These are phyloP conservation scores for Arabis alpina DNA, from an alignment of 345 rosid species.

Conservation along the genomic window DNA sequence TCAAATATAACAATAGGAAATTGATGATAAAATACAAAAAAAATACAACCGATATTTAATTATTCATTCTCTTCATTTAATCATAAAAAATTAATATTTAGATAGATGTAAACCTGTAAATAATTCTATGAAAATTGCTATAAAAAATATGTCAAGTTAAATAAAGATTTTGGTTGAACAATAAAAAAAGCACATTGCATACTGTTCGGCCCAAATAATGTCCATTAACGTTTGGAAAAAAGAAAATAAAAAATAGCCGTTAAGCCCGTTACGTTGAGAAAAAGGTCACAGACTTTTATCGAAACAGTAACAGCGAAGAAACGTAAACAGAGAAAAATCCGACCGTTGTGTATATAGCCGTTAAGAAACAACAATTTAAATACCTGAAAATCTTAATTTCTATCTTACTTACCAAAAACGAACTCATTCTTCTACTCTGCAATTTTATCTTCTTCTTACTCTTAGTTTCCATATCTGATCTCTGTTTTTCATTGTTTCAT, in stretches of 20 bases:
- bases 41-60: background rate
- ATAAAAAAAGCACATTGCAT: background rate
- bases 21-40: background rate
- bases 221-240: background rate
- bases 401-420: slow-evolving; percentile 1
- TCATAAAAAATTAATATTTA: too few relatives aligned
- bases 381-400: slow-evolving; percentile 27
- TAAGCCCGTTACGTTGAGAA: background rate
- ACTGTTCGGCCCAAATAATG: background rate
- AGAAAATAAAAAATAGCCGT: slow-evolving; percentile 36
- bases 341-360: slow-evolving; percentile 50
- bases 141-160: background rate
- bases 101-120: too few relatives aligned
- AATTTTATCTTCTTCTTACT: slow-evolving; percentile 29
- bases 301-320: slow-evolving; percentile 10
- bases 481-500: background rate
- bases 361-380: slow-evolving; percentile 48
- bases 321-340: slow-evolving; percentile 23
- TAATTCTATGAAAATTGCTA: too few relatives aligned
- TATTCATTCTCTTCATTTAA: too few relatives aligned
- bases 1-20: background rate
- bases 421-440: slow-evolving; percentile 26
- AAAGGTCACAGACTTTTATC: slow-evolving; percentile 6
- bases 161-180: background rate
- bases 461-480: slow-evolving; percentile 1